Evolutionary conservation across 202 grass and related monocot species (phyloP).

Genomic region (Dendrocalamus latiflorus): DNA sequence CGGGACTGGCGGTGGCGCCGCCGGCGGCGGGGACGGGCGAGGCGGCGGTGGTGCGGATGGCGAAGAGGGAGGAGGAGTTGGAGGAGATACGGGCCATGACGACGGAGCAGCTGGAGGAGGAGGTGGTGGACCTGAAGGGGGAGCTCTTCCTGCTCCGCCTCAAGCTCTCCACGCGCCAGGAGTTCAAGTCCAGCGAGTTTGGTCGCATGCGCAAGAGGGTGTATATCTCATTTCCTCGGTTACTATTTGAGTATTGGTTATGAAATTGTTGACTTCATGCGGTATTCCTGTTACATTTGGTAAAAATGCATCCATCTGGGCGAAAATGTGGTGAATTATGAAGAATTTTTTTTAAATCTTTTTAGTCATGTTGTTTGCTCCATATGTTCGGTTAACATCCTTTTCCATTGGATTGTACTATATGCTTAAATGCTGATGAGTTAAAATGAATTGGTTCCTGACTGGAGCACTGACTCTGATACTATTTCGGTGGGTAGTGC

Average conservation of each 20-base stretch:
- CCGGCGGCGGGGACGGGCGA: too few species aligned
- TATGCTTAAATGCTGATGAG: background rate
- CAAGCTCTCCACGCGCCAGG: conserved; percentile 76
- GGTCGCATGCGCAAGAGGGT: conserved; percentile 82
- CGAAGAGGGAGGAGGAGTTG: background rate
- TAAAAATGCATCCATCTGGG: background rate
- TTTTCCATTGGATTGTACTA: background rate
- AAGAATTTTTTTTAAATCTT: background rate
- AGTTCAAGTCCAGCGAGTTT: conserved; percentile 84
- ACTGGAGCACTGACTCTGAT: background rate
- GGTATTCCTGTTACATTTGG: background rate
- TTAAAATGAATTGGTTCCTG: background rate
- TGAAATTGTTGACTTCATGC: background rate
- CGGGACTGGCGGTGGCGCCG: too few species aligned
- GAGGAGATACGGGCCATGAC: conserved; percentile 75
- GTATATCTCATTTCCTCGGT: conserved; percentile 15
- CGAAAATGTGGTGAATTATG: too few species aligned
- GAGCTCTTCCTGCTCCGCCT: too few species aligned
- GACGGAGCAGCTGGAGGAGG: conserved; percentile 71
- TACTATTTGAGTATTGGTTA: background rate
- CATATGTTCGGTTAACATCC: background rate
- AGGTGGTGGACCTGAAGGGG: conserved; percentile 92
- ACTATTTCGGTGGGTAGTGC: background rate
- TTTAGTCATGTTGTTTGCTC: background rate
- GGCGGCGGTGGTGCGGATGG: too few species aligned